phyloP scores from a whole-genome alignment of 352 stramenopile genomes.

The Nothophytophthora sp. region DNA sequence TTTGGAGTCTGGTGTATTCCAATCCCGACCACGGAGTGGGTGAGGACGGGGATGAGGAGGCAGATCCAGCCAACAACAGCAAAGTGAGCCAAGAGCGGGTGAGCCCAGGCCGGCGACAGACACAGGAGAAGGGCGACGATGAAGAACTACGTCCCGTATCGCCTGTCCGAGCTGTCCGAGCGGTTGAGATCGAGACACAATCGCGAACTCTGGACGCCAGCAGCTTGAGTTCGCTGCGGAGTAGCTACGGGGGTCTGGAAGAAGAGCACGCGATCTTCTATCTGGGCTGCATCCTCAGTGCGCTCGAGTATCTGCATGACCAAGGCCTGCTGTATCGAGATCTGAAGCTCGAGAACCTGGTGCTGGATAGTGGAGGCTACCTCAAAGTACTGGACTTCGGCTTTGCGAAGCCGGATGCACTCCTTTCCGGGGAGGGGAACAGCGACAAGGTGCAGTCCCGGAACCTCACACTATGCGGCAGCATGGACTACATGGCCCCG shows the following conservation, averaged over 20 bases:
- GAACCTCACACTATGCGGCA: slow-evolving; percentile 77
- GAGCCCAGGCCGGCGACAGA: too few relatives aligned
- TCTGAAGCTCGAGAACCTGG: slow-evolving; percentile 91
- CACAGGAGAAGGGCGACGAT: slow-evolving; percentile 11
- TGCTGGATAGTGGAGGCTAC: slow-evolving; percentile 90
- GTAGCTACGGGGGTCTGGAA: slow-evolving; percentile 44
- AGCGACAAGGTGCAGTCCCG: slow-evolving; percentile 23
- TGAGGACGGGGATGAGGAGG: slow-evolving; percentile 6
- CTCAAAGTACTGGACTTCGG: slow-evolving; percentile 82
- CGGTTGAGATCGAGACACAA: background rate
- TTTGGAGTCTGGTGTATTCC: slow-evolving; percentile 77
- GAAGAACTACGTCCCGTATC: slow-evolving; percentile 16
- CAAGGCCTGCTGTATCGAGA: slow-evolving; percentile 83
- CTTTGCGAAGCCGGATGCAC: slow-evolving; percentile 65
- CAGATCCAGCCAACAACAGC: background rate
- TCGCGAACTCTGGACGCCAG: slow-evolving; percentile 9
- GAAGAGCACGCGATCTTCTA: slow-evolving; percentile 88
- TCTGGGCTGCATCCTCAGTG: slow-evolving; percentile 84
- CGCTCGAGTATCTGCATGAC: slow-evolving; percentile 74
- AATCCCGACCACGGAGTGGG: slow-evolving; percentile 24
- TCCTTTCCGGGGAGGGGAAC: slow-evolving; percentile 9
- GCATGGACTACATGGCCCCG: slow-evolving; percentile 83
- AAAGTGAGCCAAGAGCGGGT: background rate
- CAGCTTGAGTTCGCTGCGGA: slow-evolving; percentile 30
- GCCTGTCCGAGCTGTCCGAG: slow-evolving; percentile 2